Evolutionary conservation across 441 rosid genomes (phyloP), one percentile per base, ranked within the genome.

Genomic region (Heliophila coronopifolia): DNA sequence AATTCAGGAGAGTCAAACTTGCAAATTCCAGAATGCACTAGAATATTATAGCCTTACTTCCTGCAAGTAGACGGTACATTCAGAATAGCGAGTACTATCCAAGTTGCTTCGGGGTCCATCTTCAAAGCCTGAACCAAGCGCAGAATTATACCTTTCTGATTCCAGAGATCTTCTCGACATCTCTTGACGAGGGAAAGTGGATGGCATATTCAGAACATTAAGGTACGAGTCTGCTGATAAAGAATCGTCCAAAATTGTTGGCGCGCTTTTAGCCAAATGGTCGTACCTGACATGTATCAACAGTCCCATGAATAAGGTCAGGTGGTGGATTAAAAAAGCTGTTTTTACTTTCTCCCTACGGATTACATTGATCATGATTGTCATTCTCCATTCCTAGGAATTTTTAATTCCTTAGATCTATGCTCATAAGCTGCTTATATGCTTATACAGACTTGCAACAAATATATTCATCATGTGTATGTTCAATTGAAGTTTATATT

Each of bases 151-250:
- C 35, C 70, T 76, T 55, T 80, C 51, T 34, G 81, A 77, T 68
- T 77, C 91, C 56, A 70, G 75, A 51, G 65, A 84, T 36, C 74
- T 74, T 66, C 97, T 78, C 43, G 92, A 85, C 73, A 85, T 76
- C 74, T 92, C 99, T 38, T 97, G 81, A 32, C 97, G 96, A 41
- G 99, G 99, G 61, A 85, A 88, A 38, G 97, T 92, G 35, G 99
- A 79, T 48, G 99, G 99, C 91, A 92, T 92, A 76, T 92, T 76
- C 32, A 92, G 71, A 35, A 92, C 92, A 76, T 88, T 88, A 33
- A 92, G 85, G 71, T 92, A 92, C 41, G 99, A 92, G 79, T 92
- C 99, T 43, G 99, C 94, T 55, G 99, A 92, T 61, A 92, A 85
- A 20, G 97, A 88, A 70, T 92, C 99, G 40, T 88, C 97, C 92